Conservation (phyloP, 2,329 filamentous ascomycete genomes). For the Penicillium corylophilum region DNA sequence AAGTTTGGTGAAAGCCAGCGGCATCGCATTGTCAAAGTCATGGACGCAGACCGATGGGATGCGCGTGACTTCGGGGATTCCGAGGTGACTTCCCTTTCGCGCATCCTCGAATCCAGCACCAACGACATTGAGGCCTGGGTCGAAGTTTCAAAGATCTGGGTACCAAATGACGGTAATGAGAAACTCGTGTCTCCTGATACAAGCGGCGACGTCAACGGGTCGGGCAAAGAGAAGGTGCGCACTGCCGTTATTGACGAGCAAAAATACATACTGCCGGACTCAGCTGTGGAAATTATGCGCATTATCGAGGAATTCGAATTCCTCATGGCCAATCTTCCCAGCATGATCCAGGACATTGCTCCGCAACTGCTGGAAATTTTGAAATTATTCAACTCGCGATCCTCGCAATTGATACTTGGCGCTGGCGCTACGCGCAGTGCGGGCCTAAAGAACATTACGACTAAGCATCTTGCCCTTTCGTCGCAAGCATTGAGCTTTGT, state of each 20-base stretch:
- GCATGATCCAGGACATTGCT: slow-evolving; percentile 81
- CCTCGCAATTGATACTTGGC: slow-evolving; percentile 93
- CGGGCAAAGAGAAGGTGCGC: slow-evolving; percentile 62
- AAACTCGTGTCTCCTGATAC: slow-evolving; percentile 36
- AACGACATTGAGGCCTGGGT: slow-evolving; percentile 58
- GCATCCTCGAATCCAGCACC: slow-evolving; percentile 59
- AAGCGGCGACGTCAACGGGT: slow-evolving; percentile 35
- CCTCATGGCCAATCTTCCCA: slow-evolving; percentile 80
- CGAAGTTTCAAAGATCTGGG: slow-evolving; percentile 53
- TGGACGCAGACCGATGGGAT: slow-evolving; percentile 65
- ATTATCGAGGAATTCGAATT: slow-evolving; percentile 81
- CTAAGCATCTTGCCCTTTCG: slow-evolving; percentile 88
- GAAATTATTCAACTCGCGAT: slow-evolving; percentile 91
- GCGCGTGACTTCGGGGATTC: slow-evolving; percentile 60
- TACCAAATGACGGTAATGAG: slow-evolving; percentile 31
- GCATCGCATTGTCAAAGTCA: slow-evolving; percentile 56
- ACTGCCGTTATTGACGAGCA: slow-evolving; percentile 80
- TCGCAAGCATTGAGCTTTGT: slow-evolving; percentile 87
- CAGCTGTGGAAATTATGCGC: slow-evolving; percentile 75
- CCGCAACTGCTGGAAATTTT: slow-evolving; percentile 78
- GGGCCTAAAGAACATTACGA: slow-evolving; percentile 92
- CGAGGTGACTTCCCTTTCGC: slow-evolving; percentile 52
- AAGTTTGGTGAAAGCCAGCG: slow-evolving; percentile 58
- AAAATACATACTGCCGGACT: slow-evolving; percentile 80
- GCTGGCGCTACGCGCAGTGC: slow-evolving; percentile 87